phyloP scores from a whole-genome alignment of 768 basidiomycete species.

The Boletus sensibilis region DNA sequence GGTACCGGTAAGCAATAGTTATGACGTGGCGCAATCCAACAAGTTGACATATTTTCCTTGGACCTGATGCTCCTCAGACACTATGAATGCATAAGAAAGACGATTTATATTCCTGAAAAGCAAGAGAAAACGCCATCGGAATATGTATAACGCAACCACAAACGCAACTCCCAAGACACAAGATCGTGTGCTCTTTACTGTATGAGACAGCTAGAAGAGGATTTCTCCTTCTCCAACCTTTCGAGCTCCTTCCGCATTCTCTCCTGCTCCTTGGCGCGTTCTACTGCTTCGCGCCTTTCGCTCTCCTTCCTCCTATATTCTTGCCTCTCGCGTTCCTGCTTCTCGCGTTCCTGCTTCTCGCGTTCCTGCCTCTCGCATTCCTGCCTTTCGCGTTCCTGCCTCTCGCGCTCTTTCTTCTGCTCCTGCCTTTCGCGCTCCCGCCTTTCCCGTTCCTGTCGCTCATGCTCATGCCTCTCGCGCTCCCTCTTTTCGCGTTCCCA shows the following conservation, averaged over 20 bases:
- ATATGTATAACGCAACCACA: background rate
- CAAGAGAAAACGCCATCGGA: background rate
- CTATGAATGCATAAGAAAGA: no score
- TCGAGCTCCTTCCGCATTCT: background rate
- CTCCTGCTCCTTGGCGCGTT: background rate
- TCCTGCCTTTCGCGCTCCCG: background rate
- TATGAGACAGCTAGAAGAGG: conserved; percentile 6
- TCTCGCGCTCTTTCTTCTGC: background rate
- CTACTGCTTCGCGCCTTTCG: background rate
- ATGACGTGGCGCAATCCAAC: no score
- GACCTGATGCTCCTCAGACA: background rate
- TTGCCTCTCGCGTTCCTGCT: background rate
- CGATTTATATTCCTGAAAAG: background rate
- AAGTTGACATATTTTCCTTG: no score
- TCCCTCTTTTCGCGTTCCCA: conserved; percentile 10
- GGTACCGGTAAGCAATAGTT: no score
- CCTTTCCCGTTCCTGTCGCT: background rate
- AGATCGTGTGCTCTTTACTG: background rate
- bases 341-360: background rate
- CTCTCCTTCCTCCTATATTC: background rate
- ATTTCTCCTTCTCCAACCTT: conserved; percentile 4
- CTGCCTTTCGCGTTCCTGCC: background rate
- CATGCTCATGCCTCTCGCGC: background rate
- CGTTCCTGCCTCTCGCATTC: background rate
- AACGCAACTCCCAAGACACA: background rate